A percentile compares a stretch with the other conserved stretches of the same genome.
Evolutionary conservation across 495 filamentous ascomycete species (phyloP).

Genomic region (Aspergillus ellipticus): DNA sequence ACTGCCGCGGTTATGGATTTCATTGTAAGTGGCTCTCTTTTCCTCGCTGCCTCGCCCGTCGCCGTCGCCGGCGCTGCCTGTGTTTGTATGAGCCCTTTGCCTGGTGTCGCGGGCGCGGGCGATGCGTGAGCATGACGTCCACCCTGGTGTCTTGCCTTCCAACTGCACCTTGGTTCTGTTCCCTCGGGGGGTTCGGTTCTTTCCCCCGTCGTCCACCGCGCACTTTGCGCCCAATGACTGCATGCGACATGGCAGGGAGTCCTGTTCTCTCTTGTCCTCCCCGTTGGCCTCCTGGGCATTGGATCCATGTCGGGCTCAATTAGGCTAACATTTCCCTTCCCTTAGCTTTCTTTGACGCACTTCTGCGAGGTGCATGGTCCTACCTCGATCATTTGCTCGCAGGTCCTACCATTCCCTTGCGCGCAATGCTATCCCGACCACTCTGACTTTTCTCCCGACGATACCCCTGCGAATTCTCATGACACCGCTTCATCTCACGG

Average conservation of each 20-base stretch:
- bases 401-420: constrained; percentile 77
- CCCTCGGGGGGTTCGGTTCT: neutral
- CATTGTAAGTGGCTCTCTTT: constrained; percentile 34
- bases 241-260: constrained; percentile 1
- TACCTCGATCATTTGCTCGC: constrained; percentile 91
- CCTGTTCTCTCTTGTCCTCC: constrained; percentile 1
- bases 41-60: too few species aligned
- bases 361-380: constrained; percentile 96
- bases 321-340: constrained; percentile 3
- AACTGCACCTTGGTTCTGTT: too few species aligned
- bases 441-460: constrained; percentile 28
- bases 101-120: neutral
- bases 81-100: neutral
- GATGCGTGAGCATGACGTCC: constrained; percentile 10
- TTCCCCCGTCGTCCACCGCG: neutral
- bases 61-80: neutral
- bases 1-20: constrained; percentile 43
- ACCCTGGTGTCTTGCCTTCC: constrained; percentile 4
- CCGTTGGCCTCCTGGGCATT: neutral
- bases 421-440: constrained; percentile 58
- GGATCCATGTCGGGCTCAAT: constrained; percentile 4
- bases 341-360: constrained; percentile 86
- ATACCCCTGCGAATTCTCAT: constrained; percentile 32
- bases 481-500: constrained; percentile 22
- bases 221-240: neutral